A percentile compares a stretch with the other conserved stretches of the same genome.
These are phyloP conservation scores for Trichoderma guizhouense DNA, from an alignment of 2,329 filamentous ascomycete genomes.

Conservation along the genomic window DNA sequence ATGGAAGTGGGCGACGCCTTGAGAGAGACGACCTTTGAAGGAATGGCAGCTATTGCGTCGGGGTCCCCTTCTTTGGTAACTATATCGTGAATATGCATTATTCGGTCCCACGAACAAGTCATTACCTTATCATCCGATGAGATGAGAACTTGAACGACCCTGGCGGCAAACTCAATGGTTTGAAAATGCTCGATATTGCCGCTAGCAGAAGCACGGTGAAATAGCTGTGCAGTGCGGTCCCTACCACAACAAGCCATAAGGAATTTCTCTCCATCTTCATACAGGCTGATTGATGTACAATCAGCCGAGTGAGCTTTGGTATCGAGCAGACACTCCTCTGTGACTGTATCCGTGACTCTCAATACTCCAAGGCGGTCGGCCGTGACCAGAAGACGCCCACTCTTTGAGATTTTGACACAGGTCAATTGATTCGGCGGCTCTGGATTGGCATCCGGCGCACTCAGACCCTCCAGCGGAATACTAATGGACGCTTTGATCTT, in stretches of 20 bases:
- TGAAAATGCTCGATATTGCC: conserved; percentile 75
- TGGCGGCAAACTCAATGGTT: conserved; percentile 88
- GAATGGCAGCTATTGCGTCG: conserved; percentile 70
- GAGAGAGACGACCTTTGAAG: conserved; percentile 72
- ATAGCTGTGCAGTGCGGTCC: conserved; percentile 93
- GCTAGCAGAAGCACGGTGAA: conserved; percentile 54
- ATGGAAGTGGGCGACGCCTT: conserved; percentile 88
- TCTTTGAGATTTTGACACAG: conserved; percentile 56
- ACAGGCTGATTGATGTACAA: conserved; percentile 75
- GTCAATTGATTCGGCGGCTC: conserved; percentile 58
- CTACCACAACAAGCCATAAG: conserved; percentile 80
- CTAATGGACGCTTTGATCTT: conserved; percentile 60
- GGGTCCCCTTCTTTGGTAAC: conserved; percentile 64
- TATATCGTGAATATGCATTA: conserved; percentile 76
- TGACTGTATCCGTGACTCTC: conserved; percentile 61
- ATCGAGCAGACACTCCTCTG: conserved; percentile 61
- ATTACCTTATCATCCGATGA: conserved; percentile 74
- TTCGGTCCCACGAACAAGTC: conserved; percentile 85
- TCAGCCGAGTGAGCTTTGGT: conserved; percentile 85
- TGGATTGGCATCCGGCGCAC: conserved; percentile 54
- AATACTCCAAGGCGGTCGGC: conserved; percentile 87
- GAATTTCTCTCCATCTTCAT: conserved; percentile 57
- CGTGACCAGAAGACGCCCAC: conserved; percentile 67
- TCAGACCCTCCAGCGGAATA: conserved; percentile 72
- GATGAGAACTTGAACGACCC: conserved; percentile 70